phyloP scores from a whole-genome alignment of 2,329 filamentous ascomycete species.

The Stylonectria norvegica region DNA sequence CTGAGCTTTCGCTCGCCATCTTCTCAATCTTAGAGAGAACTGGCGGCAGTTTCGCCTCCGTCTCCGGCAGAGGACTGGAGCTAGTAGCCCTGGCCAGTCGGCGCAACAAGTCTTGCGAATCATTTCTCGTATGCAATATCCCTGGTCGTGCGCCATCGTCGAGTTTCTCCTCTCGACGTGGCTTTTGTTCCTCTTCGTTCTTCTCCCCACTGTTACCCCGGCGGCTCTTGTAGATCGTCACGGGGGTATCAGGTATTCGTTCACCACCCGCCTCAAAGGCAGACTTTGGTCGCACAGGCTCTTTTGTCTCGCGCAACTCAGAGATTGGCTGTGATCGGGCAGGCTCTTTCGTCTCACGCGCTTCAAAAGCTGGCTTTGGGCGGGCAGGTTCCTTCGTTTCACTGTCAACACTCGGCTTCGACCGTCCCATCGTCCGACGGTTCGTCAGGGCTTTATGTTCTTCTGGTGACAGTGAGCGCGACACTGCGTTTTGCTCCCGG shows the following conservation, averaged over 20 bases:
- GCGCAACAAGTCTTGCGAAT: conserved; percentile 48
- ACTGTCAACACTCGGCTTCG: conserved; percentile 4
- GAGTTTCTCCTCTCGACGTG: conserved; percentile 6
- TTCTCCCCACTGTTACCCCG: conserved; percentile 12
- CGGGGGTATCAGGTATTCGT: conserved; percentile 37
- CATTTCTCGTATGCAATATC: conserved; percentile 27
- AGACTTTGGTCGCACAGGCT: conserved; percentile 18
- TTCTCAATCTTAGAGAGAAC: conserved; percentile 9
- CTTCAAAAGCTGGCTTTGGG: conserved; percentile 25
- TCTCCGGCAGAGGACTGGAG: conserved; percentile 39
- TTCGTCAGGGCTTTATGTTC: conserved; percentile 31
- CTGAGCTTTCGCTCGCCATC: conserved; percentile 3
- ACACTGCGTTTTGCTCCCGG: conserved; percentile 46
- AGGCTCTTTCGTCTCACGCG: conserved; percentile 21
- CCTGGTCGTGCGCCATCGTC: conserved; percentile 14
- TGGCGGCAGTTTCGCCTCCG: conserved; percentile 16
- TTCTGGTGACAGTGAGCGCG: conserved; percentile 42
- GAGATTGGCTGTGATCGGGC: conserved; percentile 23
- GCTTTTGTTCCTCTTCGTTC: conserved; percentile 5
- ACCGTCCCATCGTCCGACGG: conserved; percentile 14
- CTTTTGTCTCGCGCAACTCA: conserved; percentile 20
- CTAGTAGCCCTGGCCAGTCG: conserved; percentile 47
- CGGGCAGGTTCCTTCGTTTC: conserved; percentile 17
- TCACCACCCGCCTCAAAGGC: conserved; percentile 31
- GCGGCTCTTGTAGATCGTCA: conserved; percentile 37